phyloP scores from a whole-genome alignment of 192 early-diverging fungal genomes.

The Backusella tuberculispora region DNA sequence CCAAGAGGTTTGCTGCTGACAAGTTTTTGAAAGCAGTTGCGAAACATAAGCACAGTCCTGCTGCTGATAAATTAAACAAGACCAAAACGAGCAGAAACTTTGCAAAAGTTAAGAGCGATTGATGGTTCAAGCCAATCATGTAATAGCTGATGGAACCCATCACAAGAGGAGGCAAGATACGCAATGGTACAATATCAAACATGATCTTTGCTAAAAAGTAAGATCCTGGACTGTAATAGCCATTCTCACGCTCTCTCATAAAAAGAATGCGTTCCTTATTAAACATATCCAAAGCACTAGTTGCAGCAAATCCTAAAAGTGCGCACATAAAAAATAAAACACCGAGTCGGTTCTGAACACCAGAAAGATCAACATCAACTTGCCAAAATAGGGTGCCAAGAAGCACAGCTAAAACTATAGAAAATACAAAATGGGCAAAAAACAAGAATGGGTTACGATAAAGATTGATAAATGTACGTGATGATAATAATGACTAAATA shows the following conservation, averaged over 20 bases:
- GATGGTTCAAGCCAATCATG: constrained; percentile 67
- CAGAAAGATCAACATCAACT: constrained; percentile 56
- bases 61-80: constrained; percentile 66
- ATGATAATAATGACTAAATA: constrained; percentile 41
- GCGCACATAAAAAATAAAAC: constrained; percentile 70
- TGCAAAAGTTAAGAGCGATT: constrained; percentile 48
- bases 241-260: constrained; percentile 55
- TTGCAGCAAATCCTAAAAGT: constrained; percentile 69
- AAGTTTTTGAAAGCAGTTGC: constrained; percentile 59
- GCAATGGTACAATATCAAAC: constrained; percentile 72
- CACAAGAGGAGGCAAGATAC: constrained; percentile 65
- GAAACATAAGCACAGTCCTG: constrained; percentile 61
- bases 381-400: constrained; percentile 72
- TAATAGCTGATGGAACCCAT: constrained; percentile 70
- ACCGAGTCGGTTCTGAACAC: constrained; percentile 79
- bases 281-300: constrained; percentile 65
- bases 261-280: constrained; percentile 48
- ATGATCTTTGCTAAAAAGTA: constrained; percentile 65
- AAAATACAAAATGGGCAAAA: constrained; percentile 58
- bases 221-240: constrained; percentile 48
- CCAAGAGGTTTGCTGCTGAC: constrained; percentile 63
- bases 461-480: constrained; percentile 54
- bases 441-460: constrained; percentile 55
- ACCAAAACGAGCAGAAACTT: constrained; percentile 66
- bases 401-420: constrained; percentile 61